Percentiles rank a stretch among this genome's conserved stretches.
phyloP scores from a whole-genome alignment of 1,139 yeast genomes.

The Suhomyces bolitotheri region DNA sequence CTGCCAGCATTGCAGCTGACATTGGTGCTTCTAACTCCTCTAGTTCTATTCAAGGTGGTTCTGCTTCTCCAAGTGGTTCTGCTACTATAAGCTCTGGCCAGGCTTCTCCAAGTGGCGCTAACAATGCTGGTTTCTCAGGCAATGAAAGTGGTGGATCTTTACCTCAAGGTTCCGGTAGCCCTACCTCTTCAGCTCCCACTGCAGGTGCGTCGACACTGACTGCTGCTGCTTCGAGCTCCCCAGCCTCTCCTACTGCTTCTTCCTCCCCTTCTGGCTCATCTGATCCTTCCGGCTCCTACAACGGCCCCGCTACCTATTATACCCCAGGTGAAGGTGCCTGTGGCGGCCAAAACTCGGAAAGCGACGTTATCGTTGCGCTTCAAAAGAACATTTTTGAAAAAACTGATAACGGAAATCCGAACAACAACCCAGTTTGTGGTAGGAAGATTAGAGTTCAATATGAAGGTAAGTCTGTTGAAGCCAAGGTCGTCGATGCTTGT shows the following conservation, averaged over 20 bases:
- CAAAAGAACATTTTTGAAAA: constrained; percentile 37
- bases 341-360: constrained; percentile 47
- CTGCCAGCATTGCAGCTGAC: not conserved
- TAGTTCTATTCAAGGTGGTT: not conserved
- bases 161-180: not conserved
- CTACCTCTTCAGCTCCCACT: not conserved
- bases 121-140: too few relatives aligned
- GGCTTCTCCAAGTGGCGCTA: not conserved
- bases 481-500: constrained; percentile 45
- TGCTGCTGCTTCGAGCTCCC: constrained; percentile 13
- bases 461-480: constrained; percentile 44
- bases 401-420: constrained; percentile 38
- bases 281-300: constrained; percentile 20
- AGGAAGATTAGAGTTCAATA: constrained; percentile 40
- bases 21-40: not conserved
- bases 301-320: constrained; percentile 56
- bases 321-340: constrained; percentile 58
- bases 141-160: not conserved
- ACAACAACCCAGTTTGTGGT: constrained; percentile 45
- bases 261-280: constrained; percentile 22
- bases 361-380: constrained; percentile 50
- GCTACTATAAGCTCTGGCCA: not conserved
- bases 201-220: constrained; percentile 2
- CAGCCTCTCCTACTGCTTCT: constrained; percentile 14
- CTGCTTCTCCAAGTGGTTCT: not conserved